These are phyloP conservation scores for Coccomyxa subellipsoidea DNA, from an alignment of 163 green algal genomes.

Conservation along the genomic window DNA sequence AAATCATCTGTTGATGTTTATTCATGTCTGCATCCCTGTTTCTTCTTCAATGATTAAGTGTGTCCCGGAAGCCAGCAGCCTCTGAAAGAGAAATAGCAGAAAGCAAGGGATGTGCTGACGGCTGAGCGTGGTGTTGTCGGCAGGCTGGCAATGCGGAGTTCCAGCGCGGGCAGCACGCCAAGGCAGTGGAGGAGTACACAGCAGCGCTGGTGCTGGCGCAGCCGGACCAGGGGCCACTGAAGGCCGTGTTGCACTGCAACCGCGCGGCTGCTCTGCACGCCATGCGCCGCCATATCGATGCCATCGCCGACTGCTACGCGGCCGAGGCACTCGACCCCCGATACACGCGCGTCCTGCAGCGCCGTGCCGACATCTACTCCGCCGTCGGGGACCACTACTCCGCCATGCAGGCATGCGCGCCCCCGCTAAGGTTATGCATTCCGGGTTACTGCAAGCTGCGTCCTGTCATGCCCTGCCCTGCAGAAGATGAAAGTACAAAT, in stretches of 20 bases:
- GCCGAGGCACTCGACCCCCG: conserved; percentile 41
- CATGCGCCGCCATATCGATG: conserved; percentile 45
- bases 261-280: conserved; percentile 53
- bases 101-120: too few relatives aligned
- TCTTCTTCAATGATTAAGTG: too few relatives aligned
- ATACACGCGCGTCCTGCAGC: conserved; percentile 52
- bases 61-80: too few relatives aligned
- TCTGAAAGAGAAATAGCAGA: too few relatives aligned
- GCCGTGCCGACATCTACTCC: conserved; percentile 41
- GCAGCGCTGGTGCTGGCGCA: background rate
- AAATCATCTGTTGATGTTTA: too few relatives aligned
- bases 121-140: too few relatives aligned
- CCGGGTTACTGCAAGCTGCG: too few relatives aligned
- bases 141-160: conserved; percentile 3
- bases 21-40: too few relatives aligned
- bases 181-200: background rate
- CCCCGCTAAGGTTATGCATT: too few relatives aligned
- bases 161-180: background rate
- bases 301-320: conserved; percentile 61
- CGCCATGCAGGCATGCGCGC: conserved; percentile 30
- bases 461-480: too few relatives aligned
- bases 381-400: conserved; percentile 32
- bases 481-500: too few relatives aligned
- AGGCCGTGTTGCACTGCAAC: conserved; percentile 68
- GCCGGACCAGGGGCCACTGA: background rate